A percentile compares a stretch with the other conserved stretches of the same genome.
These are phyloP conservation scores for Termitomyces sp. DNA, from an alignment of 768 basidiomycete genomes.

Conservation along the genomic window DNA sequence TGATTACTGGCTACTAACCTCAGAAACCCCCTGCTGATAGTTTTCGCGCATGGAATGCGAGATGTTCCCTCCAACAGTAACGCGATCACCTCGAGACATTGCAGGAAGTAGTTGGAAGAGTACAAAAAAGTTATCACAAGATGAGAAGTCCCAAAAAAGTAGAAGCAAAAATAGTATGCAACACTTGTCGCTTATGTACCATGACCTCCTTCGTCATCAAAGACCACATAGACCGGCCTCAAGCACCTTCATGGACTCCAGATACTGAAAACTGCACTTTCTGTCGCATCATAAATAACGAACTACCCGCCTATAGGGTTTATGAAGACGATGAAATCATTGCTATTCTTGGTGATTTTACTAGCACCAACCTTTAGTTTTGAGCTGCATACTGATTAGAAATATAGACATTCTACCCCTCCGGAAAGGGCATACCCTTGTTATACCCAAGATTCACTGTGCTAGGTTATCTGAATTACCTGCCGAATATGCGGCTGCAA, in stretches of 20 bases:
- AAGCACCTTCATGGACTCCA: slow-evolving; percentile 46
- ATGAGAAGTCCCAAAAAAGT: neutral
- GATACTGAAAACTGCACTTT: slow-evolving; percentile 51
- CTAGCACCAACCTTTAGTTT: too few relatives aligned
- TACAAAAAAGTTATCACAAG: neutral
- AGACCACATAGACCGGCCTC: slow-evolving; percentile 46
- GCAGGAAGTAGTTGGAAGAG: neutral
- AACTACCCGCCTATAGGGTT: slow-evolving; percentile 43
- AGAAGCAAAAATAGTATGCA: neutral
- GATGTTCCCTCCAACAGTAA: slow-evolving; percentile 27
- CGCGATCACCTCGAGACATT: slow-evolving; percentile 35
- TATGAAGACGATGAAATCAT: slow-evolving; percentile 63
- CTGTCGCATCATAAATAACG: slow-evolving; percentile 58
- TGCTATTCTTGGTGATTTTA: slow-evolving; percentile 55
- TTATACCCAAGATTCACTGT: slow-evolving; percentile 66
- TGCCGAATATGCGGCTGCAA: slow-evolving; percentile 51
- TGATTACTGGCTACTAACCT: slow-evolving; percentile 32
- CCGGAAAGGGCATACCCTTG: slow-evolving; percentile 62
- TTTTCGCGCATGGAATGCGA: slow-evolving; percentile 38
- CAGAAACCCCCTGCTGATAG: slow-evolving; percentile 49
- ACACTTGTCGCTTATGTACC: neutral
- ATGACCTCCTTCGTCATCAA: slow-evolving; percentile 80
- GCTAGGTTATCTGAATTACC: slow-evolving; percentile 65
- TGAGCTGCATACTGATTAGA: neutral
- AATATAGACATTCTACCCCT: slow-evolving; percentile 65